Evolutionary conservation across 192 early-diverging fungal species (phyloP).

Genomic region (Helicostylum pulchrum): DNA sequence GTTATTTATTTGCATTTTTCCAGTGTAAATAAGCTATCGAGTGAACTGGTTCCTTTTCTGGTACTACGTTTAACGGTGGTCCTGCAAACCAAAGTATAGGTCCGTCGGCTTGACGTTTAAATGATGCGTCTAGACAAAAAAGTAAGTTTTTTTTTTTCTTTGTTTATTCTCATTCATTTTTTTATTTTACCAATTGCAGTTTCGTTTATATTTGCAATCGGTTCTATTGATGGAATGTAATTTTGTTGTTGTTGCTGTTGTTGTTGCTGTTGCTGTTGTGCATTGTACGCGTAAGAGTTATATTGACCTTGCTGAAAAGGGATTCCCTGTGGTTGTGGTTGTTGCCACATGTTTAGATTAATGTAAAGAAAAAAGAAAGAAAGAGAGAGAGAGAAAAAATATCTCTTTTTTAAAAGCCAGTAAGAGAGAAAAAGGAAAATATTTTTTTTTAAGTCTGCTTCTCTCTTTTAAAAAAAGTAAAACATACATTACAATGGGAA

Average conservation of each 20-base stretch:
- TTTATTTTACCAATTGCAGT: background rate
- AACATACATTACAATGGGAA: constrained; percentile 19
- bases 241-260: constrained; percentile 9
- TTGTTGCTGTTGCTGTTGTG: background rate
- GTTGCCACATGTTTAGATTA: background rate
- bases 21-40: constrained; percentile 19
- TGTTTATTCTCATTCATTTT: background rate
- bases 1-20: constrained; percentile 1
- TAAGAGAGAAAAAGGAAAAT: background rate
- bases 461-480: background rate
- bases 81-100: constrained; percentile 26
- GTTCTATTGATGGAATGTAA: background rate
- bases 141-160: background rate
- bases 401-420: too few relatives aligned
- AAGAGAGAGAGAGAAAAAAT: too few relatives aligned
- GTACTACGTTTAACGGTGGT: constrained; percentile 17
- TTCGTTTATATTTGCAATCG: too few relatives aligned
- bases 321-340: background rate
- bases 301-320: background rate
- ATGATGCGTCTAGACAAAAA: constrained; percentile 6
- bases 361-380: too few relatives aligned
- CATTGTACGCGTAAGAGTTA: background rate
- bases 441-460: constrained; percentile 2
- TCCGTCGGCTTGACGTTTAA: constrained; percentile 16
- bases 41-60: constrained; percentile 9